Evolutionary conservation across 768 basidiomycete species (phyloP).

Genomic region (Suillus occidentalis): DNA sequence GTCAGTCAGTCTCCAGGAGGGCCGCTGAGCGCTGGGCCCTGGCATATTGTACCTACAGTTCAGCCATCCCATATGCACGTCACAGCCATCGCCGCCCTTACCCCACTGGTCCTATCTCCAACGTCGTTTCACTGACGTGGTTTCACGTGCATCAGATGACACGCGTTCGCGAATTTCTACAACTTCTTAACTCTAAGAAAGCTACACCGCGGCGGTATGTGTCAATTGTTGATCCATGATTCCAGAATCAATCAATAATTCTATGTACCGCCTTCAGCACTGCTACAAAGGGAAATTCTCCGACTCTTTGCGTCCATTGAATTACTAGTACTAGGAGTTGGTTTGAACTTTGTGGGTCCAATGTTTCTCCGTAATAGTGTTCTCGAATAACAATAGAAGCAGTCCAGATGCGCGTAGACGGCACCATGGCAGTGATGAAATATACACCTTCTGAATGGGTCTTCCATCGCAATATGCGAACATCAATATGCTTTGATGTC

Average conservation of each 20-base stretch:
- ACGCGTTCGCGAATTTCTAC: not conserved
- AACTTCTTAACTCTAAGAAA: slow-evolving; percentile 3
- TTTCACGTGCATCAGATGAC: not conserved
- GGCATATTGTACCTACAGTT: not conserved
- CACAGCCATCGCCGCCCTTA: not conserved
- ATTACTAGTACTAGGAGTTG: not conserved
- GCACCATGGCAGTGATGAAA: not conserved
- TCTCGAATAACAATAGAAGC: not conserved
- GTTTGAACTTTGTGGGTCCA: not conserved
- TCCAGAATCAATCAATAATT: not conserved
- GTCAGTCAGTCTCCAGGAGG: not conserved
- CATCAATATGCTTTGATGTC: not conserved
- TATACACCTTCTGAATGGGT: not conserved
- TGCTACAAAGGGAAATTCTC: not conserved
- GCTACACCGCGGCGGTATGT: not conserved
- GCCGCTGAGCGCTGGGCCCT: not conserved
- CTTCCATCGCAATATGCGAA: not conserved
- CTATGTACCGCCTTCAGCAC: not conserved
- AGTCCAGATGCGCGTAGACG: not conserved
- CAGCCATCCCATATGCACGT: not conserved
- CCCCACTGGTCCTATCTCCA: not conserved
- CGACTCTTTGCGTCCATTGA: not conserved
- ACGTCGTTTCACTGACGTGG: not conserved
- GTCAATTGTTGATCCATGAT: not conserved
- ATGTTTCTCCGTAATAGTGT: not conserved